Conservation (phyloP, 345 rosid species). For the Cardamine chenopodiifolia region DNA sequence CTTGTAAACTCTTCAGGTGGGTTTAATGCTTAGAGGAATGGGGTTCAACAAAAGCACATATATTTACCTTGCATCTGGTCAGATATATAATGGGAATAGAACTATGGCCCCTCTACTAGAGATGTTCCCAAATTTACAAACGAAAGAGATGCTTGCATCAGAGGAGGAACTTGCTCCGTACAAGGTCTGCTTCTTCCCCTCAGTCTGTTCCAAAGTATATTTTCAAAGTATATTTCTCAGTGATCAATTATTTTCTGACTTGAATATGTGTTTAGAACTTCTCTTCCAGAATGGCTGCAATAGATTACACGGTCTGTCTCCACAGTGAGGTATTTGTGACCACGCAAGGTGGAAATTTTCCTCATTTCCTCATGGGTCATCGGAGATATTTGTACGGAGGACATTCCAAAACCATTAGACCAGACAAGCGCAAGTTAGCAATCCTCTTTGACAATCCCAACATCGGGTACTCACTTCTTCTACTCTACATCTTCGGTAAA, state of each 20-base stretch:
- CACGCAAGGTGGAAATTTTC: conserved; percentile 98
- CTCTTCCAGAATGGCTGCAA: conserved; percentile 99
- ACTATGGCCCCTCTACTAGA: conserved; percentile 88
- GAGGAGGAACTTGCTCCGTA: conserved; percentile 86
- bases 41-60: conserved; percentile 86
- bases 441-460: conserved; percentile 88
- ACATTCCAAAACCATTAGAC: conserved; percentile 92
- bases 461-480: conserved; percentile 61
- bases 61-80: conserved; percentile 91
- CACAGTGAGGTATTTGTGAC: conserved; percentile 99
- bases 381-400: conserved; percentile 89
- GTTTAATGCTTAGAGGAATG: conserved; percentile 99
- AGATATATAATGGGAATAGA: conserved; percentile 86
- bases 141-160: conserved; percentile 86
- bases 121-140: conserved; percentile 94
- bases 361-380: conserved; percentile 98
- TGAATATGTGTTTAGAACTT: conserved; percentile 66
- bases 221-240: neutral
- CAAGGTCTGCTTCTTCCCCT: conserved; percentile 53
- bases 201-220: conserved; percentile 5
- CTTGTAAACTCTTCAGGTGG: conserved; percentile 60
- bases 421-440: conserved; percentile 97
- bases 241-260: conserved; percentile 33
- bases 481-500: conserved; percentile 17
- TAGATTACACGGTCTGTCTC: conserved; percentile 99